These are phyloP conservation scores for Camellia sinensis DNA, from an alignment of 148 eudicot species.

Conservation along the genomic window DNA sequence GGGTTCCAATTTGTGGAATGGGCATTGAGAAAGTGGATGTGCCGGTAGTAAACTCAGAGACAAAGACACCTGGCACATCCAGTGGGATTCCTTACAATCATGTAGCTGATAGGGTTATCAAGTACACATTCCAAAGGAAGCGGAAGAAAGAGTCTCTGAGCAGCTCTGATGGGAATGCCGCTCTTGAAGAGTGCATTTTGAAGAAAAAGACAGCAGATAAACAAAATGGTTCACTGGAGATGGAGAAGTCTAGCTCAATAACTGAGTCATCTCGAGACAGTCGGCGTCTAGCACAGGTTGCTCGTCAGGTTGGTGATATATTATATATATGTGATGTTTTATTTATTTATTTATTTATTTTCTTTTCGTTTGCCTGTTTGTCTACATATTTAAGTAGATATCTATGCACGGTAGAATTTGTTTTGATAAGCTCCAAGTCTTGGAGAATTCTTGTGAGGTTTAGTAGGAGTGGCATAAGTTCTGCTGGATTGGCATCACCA, in stretches of 20 bases:
- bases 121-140: constrained; percentile 59
- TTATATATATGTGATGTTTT: neutral
- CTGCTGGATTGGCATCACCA: neutral
- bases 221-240: constrained; percentile 30
- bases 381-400: neutral
- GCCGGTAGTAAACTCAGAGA: constrained; percentile 18
- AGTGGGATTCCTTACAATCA: constrained; percentile 32
- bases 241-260: constrained; percentile 23
- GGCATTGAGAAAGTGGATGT: constrained; percentile 26
- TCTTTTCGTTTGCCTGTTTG: neutral
- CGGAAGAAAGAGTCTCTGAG: constrained; percentile 37
- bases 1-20: constrained; percentile 17
- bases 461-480: neutral
- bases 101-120: constrained; percentile 41
- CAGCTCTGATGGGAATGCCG: constrained; percentile 19
- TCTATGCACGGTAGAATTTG: no score
- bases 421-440: no score
- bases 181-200: constrained; percentile 27
- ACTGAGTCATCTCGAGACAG: constrained; percentile 52
- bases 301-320: constrained; percentile 22
- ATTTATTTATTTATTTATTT: no score
- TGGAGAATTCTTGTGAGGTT: neutral
- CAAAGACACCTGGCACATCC: constrained; percentile 20
- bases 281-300: constrained; percentile 58
- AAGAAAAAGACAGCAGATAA: constrained; percentile 29